Evolutionary conservation across 805 yeast genomes (phyloP), one percentile per base, ranked within the genome.

Genomic region (Metschnikowia sp.): DNA sequence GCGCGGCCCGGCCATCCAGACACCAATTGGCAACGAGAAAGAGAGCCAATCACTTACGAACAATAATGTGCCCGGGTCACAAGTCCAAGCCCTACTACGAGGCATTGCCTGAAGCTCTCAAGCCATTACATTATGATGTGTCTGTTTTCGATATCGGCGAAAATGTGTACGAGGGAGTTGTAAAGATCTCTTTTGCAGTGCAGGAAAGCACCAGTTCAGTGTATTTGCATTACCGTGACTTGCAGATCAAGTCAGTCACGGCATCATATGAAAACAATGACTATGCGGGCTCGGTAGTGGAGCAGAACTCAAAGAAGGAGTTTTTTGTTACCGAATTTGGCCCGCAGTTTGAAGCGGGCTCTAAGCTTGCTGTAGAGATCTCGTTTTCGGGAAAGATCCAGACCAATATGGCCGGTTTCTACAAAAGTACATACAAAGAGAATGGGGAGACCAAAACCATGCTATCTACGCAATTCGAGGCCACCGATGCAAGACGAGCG

Each of bases 41-140:
- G 2, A 22, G 22, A 39, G 33, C 22, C 6, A 4, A 22, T 22
- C 22, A 22, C 15, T 15, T 15, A 15, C 22, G 22, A 22, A 22
- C 6, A 22, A 22, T 22, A 22, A 45, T 46, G 49, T 42, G 46
- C 30, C 13, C 42, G 3, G 11, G 39, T 3, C 13, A 34, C 29
- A 44, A 47, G 12, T 15, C 33, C 26, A 44, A 47, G 15, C 64
- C 64, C 1, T 70, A 70, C 56, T 72, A 72, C 53, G 71, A 71
- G 51, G 75, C 81, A 4, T 78, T 82, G 51, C 95, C 88, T 57
- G 71, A 72, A 41, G 71, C 77, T 45, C 85, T 90, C 51, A 76
- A 76, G 49, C 97, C 99, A 32, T 57, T 70, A 32, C 87, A 86
- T 66, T 92, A 94, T 63, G 78, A 81, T 45, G 64, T 94, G 13